Evolutionary conservation across 495 filamentous ascomycete species (phyloP).

Genomic region (Lindgomyces ingoldianus): DNA sequence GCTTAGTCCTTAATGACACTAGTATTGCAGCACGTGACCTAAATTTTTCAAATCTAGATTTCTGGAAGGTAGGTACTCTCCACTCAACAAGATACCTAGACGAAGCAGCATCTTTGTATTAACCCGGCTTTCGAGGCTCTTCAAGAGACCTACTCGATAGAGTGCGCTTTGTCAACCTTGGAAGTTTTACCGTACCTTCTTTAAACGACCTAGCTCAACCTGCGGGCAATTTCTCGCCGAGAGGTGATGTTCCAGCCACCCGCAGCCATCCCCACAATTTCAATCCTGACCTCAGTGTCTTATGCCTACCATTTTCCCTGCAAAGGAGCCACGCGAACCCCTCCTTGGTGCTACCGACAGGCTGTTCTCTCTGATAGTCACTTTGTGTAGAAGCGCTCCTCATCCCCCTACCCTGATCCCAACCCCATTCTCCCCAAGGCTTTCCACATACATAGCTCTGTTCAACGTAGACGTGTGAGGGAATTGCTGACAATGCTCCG

Average conservation of each 20-base stretch:
- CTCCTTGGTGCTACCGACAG: neutral
- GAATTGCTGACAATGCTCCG: neutral
- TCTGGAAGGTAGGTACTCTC: too few species aligned
- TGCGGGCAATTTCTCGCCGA: constrained; percentile 27
- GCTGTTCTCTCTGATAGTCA: neutral
- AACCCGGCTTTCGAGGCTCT: too few species aligned
- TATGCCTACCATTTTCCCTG: constrained; percentile 21
- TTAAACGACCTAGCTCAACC: too few species aligned
- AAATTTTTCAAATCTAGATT: too few species aligned
- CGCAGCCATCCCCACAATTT: constrained; percentile 30
- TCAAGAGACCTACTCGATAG: too few species aligned
- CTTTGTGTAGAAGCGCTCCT: neutral
- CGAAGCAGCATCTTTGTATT: too few species aligned
- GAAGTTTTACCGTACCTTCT: too few species aligned
- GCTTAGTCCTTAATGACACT: too few species aligned
- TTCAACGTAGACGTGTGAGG: neutral
- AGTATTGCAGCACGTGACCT: too few species aligned
- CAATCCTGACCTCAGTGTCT: constrained; percentile 10
- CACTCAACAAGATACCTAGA: too few species aligned
- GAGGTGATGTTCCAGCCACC: constrained; percentile 26
- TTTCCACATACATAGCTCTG: neutral
- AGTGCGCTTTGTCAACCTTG: too few species aligned
- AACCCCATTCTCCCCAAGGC: too few species aligned
- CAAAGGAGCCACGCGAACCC: constrained; percentile 9
- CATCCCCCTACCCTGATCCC: neutral